phyloP scores from a whole-genome alignment of 2,329 filamentous ascomycete species.

The Cladosporium sp. region DNA sequence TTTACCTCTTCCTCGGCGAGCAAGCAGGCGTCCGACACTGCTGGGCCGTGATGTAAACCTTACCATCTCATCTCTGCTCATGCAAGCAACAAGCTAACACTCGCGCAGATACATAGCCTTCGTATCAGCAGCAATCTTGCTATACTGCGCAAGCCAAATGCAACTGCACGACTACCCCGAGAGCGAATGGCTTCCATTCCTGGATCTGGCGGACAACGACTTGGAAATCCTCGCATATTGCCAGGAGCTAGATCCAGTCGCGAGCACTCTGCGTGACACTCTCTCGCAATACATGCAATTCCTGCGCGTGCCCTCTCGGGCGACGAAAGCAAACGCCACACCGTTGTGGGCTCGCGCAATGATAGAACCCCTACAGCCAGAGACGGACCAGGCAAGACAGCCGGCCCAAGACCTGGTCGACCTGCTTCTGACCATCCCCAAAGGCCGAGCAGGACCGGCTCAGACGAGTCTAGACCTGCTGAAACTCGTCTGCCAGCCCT shows the following conservation, averaged over 20 bases:
- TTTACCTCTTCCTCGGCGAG: constrained; percentile 5
- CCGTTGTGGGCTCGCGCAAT: not conserved
- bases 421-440: not conserved
- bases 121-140: constrained; percentile 5
- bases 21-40: constrained; percentile 5
- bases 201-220: constrained; percentile 1
- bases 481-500: constrained; percentile 8
- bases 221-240: constrained; percentile 6
- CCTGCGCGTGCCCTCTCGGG: not conserved
- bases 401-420: not conserved
- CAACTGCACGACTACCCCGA: constrained; percentile 7
- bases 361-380: not conserved
- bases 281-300: constrained; percentile 12
- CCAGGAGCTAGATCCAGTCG: constrained; percentile 7
- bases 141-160: constrained; percentile 6
- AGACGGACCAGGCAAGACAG: not conserved
- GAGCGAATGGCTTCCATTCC: not conserved
- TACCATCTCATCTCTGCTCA: not conserved
- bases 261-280: constrained; percentile 2
- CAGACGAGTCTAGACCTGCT: constrained; percentile 6
- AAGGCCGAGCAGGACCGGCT: constrained; percentile 1
- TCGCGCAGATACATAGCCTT: constrained; percentile 2
- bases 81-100: not conserved
- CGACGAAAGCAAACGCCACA: not conserved
- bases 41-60: constrained; percentile 4